phyloP scores from a whole-genome alignment of 2,329 filamentous ascomycete species.

The Neofusicoccum ribis region DNA sequence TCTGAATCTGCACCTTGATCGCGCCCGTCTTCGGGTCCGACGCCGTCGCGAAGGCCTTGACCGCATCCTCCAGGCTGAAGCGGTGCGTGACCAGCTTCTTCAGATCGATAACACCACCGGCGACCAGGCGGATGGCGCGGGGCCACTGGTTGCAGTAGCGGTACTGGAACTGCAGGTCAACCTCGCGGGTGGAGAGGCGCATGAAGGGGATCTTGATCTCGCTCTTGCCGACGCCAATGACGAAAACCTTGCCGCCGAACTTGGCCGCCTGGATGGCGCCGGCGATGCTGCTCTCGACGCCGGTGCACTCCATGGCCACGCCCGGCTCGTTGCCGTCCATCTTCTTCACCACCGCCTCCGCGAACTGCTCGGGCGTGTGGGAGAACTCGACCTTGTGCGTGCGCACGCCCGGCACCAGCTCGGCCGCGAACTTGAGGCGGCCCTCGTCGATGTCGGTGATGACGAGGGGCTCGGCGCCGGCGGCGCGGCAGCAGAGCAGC shows the following conservation, averaged over 20 bases:
- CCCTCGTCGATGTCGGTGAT: constrained; percentile 94
- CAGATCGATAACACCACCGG: constrained; percentile 81
- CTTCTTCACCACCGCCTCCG: constrained; percentile 64
- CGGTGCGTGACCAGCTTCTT: constrained; percentile 84
- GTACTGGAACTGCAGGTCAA: constrained; percentile 96
- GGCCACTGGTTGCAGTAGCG: constrained; percentile 97
- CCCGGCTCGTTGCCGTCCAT: constrained; percentile 80
- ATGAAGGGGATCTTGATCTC: constrained; percentile 97
- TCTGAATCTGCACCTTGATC: constrained; percentile 98
- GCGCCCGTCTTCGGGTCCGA: constrained; percentile 85
- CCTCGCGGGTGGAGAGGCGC: constrained; percentile 84
- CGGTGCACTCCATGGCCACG: constrained; percentile 88
- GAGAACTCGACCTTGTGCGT: constrained; percentile 74
- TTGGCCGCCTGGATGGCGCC: constrained; percentile 86
- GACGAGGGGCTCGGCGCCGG: constrained; percentile 85
- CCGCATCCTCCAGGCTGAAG: constrained; percentile 79
- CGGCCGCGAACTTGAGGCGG: constrained; percentile 79
- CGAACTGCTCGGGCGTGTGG: constrained; percentile 68
- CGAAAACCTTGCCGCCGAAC: constrained; percentile 95
- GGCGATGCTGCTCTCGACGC: constrained; percentile 84
- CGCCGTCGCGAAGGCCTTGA: constrained; percentile 87
- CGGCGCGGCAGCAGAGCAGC: constrained; percentile 78
- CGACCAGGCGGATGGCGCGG: constrained; percentile 81
- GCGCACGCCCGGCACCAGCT: constrained; percentile 74
- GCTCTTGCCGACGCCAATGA: constrained; percentile 92